A percentile compares a stretch with the other conserved stretches of the same genome.
Conservation (phyloP, 306 rosid species). For the Begonia masoniana region DNA sequence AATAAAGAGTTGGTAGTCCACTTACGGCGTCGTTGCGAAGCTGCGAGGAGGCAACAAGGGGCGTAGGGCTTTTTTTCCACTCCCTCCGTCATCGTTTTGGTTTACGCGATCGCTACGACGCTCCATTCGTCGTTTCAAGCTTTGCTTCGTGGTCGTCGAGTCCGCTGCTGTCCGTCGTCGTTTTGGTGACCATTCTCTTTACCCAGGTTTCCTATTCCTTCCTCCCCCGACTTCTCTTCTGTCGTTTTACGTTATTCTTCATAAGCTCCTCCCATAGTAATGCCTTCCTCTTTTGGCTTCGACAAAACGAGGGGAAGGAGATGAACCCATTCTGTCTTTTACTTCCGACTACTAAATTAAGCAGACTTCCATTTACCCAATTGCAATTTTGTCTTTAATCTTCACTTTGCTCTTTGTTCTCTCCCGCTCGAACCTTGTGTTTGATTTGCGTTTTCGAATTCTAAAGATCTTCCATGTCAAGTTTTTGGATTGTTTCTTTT, state of each 20-base stretch:
- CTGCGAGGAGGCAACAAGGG: too few species aligned
- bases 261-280: background rate
- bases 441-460: too few species aligned
- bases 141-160: slow-evolving; percentile 11
- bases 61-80: background rate
- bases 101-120: slow-evolving; percentile 10
- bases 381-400: too few species aligned
- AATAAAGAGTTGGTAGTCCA: too few species aligned
- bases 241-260: background rate
- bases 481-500: too few species aligned
- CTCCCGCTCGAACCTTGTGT: too few species aligned
- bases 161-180: slow-evolving; percentile 18
- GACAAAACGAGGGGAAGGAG: background rate
- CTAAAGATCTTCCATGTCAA: too few species aligned
- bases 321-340: background rate
- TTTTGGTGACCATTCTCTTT: slow-evolving; percentile 5
- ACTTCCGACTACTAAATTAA: background rate
- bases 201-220: slow-evolving; percentile 1
- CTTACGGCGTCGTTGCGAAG: too few species aligned
- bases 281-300: background rate
- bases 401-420: too few species aligned
- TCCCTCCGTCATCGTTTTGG: slow-evolving; percentile 6
- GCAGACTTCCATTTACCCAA: too few species aligned
- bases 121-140: slow-evolving; percentile 14
- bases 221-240: background rate